These are phyloP conservation scores for Anthracocystis setariae DNA, from an alignment of 1,284 basidiomycete species.

Conservation along the genomic window DNA sequence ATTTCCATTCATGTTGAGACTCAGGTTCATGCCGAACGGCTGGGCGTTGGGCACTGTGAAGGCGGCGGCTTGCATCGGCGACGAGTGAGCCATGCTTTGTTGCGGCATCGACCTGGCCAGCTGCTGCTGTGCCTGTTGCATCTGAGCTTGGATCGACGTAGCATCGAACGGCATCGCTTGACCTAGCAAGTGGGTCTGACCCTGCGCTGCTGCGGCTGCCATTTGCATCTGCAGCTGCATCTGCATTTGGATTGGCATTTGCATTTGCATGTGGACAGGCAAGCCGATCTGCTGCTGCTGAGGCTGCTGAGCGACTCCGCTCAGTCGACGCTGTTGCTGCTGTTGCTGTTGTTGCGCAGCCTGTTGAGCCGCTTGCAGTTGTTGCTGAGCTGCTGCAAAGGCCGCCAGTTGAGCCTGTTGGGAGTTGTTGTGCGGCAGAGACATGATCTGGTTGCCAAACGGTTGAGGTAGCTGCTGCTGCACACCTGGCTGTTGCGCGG, in stretches of 20 bases:
- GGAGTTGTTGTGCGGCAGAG: constrained; percentile 34
- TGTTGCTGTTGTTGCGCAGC: constrained; percentile 36
- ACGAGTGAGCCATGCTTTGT: constrained; percentile 41
- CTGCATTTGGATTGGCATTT: constrained; percentile 46
- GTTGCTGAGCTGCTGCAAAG: constrained; percentile 48
- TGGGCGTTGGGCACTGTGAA: constrained; percentile 39
- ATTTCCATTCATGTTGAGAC: constrained; percentile 36
- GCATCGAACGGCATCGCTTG: constrained; percentile 47
- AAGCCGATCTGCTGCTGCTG: constrained; percentile 49
- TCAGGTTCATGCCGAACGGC: constrained; percentile 45
- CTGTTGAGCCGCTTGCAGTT: constrained; percentile 42
- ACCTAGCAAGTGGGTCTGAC: constrained; percentile 33
- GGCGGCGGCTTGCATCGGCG: constrained; percentile 41
- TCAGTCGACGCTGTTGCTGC: constrained; percentile 35
- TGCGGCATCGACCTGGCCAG: constrained; percentile 37
- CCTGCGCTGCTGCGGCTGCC: constrained; percentile 48
- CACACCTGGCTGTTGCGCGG: constrained; percentile 15
- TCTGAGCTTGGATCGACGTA: constrained; percentile 42
- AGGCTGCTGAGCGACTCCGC: constrained; percentile 29
- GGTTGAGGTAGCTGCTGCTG: constrained; percentile 41
- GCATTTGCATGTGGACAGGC: constrained; percentile 45
- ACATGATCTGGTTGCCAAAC: constrained; percentile 44
- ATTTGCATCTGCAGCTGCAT: constrained; percentile 55
- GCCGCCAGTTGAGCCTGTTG: constrained; percentile 47
- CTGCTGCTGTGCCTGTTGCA: constrained; percentile 43